phyloP scores from a whole-genome alignment of 495 filamentous ascomycete genomes.

The Glarea lozoyensis region DNA sequence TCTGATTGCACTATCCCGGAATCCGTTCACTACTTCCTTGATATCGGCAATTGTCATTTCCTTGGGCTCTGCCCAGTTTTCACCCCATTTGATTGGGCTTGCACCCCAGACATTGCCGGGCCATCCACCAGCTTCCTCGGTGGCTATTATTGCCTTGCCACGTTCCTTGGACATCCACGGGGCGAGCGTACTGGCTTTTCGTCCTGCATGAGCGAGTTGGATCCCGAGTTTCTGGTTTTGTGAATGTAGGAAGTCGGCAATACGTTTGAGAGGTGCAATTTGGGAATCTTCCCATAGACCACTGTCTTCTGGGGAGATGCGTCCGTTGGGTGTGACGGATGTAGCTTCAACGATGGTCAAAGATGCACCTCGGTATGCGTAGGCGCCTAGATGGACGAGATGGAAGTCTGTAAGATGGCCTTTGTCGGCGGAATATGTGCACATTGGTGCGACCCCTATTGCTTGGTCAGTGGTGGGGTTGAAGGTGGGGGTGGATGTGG shows the following conservation, averaged over 20 bases:
- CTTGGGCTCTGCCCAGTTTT: slow-evolving; percentile 37
- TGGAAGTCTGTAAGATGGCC: slow-evolving; percentile 67
- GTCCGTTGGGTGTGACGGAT: slow-evolving; percentile 55
- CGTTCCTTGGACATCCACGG: slow-evolving; percentile 48
- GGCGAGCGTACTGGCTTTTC: slow-evolving; percentile 57
- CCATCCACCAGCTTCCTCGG: slow-evolving; percentile 56
- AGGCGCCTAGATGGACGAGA: slow-evolving; percentile 52
- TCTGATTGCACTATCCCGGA: slow-evolving; percentile 48
- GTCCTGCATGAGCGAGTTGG: slow-evolving; percentile 66
- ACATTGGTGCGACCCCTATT: slow-evolving; percentile 45
- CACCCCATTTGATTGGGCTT: slow-evolving; percentile 28
- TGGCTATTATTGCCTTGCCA: slow-evolving; percentile 32
- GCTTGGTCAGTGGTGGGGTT: background rate
- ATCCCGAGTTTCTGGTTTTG: slow-evolving; percentile 63
- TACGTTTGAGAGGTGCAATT: slow-evolving; percentile 50
- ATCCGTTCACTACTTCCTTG: slow-evolving; percentile 50
- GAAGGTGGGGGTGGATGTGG: background rate
- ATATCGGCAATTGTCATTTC: slow-evolving; percentile 56
- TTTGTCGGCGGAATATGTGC: slow-evolving; percentile 59
- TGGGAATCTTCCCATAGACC: slow-evolving; percentile 67
- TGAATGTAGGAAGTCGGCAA: slow-evolving; percentile 50
- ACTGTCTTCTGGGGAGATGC: slow-evolving; percentile 60
- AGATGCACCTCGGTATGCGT: slow-evolving; percentile 53
- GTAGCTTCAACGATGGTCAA: slow-evolving; percentile 64
- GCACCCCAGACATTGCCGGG: slow-evolving; percentile 56